Evolutionary conservation across 2,329 filamentous ascomycete species (phyloP).

Genomic region (Diaporthe vaccinii): DNA sequence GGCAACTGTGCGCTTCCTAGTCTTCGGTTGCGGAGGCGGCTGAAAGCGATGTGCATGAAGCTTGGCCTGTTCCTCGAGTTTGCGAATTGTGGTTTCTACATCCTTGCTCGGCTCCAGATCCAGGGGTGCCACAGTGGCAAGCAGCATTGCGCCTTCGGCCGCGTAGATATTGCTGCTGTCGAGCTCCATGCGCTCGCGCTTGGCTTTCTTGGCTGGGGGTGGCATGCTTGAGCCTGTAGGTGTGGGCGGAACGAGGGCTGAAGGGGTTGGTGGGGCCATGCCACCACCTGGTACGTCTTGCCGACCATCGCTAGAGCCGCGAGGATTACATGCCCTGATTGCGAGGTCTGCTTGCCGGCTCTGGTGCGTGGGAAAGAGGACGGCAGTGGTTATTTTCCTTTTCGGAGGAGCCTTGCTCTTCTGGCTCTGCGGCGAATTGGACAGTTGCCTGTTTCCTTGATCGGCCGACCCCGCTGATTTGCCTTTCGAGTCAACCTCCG

Average conservation of each 20-base stretch:
- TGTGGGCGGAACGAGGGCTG: conserved; percentile 71
- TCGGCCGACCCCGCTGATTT: conserved; percentile 60
- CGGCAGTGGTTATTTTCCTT: conserved; percentile 79
- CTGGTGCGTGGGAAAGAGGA: conserved; percentile 86
- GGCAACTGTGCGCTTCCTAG: conserved; percentile 91
- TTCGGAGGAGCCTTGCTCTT: conserved; percentile 65
- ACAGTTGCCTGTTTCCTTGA: conserved; percentile 71
- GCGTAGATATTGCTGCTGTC: conserved; percentile 80
- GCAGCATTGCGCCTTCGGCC: conserved; percentile 82
- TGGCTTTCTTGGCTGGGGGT: conserved; percentile 74
- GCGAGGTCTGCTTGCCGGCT: conserved; percentile 82
- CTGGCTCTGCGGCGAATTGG: conserved; percentile 62
- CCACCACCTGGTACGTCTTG: conserved; percentile 51
- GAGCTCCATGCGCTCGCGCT: conserved; percentile 80
- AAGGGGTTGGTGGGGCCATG: conserved; percentile 77
- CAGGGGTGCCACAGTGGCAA: conserved; percentile 80
- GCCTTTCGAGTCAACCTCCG: conserved; percentile 53
- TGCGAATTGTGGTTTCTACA: conserved; percentile 75
- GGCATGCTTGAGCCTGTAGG: conserved; percentile 72
- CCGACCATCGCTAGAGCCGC: conserved; percentile 55
- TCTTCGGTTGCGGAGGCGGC: conserved; percentile 85
- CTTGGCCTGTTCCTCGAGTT: conserved; percentile 67
- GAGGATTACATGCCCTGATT: conserved; percentile 80
- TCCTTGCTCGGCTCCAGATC: conserved; percentile 82
- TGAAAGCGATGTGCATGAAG: conserved; percentile 81